phyloP scores from a whole-genome alignment of 495 filamentous ascomycete species.

The Talaromyces nanjingensis region DNA sequence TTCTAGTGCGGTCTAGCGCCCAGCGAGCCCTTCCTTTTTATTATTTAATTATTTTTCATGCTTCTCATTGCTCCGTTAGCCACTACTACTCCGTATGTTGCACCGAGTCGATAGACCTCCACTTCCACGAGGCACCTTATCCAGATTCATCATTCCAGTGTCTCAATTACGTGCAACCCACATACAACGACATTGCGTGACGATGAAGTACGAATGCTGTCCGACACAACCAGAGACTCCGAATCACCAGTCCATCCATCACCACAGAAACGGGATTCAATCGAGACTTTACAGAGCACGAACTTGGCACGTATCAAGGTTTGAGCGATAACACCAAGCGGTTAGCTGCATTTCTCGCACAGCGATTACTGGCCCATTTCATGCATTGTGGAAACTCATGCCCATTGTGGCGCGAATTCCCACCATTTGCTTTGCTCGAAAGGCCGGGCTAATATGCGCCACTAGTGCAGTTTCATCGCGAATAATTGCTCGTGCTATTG shows the following conservation, averaged over 20 bases:
- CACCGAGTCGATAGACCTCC: no score
- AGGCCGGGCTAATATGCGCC: background rate
- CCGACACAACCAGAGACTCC: background rate
- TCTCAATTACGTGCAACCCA: background rate
- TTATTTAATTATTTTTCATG: background rate
- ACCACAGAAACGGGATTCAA: background rate
- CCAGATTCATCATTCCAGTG: no score
- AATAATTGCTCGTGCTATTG: background rate
- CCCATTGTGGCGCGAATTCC: background rate
- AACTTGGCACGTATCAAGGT: background rate
- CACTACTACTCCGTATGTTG: no score
- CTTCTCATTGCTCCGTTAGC: background rate
- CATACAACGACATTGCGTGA: background rate
- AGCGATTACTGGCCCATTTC: background rate
- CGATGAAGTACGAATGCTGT: background rate
- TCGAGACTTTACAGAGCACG: background rate
- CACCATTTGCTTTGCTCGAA: background rate
- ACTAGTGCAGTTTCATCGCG: constrained; percentile 5
- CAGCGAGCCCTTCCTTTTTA: background rate
- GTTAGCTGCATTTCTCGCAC: background rate
- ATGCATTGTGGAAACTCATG: background rate
- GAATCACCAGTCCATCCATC: background rate
- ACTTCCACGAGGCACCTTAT: background rate
- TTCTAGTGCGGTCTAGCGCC: background rate
- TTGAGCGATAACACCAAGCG: background rate